Evolutionary conservation across 1,284 basidiomycete genomes (phyloP), one percentile per base, ranked within the genome.

Genomic region (Cystobasidium sp.): DNA sequence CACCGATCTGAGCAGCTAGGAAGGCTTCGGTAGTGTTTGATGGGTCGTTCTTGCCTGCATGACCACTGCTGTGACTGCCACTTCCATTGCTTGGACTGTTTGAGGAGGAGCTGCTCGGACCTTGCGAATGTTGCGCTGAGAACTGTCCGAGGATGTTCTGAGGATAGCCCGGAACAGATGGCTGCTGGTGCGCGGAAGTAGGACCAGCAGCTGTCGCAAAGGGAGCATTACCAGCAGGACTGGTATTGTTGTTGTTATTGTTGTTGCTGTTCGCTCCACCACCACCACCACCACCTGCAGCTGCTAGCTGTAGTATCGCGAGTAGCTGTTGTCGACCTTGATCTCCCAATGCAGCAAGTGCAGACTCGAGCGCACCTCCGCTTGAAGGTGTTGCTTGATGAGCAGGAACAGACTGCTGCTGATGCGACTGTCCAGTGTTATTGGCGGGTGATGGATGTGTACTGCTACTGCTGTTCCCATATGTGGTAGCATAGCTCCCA

Each of bases 261-360:
- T 37, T 22, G 37, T 31, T 51, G 44, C 49, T 51, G 64, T 14
- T 59, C 22, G 46, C 18, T 10, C 22, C 41, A 37, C 59, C 10
- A 37, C 18, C 22, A 37, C 18, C 22, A n/a, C 59, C 41, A 43
- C 59, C 39, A 37, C 41, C 51, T 12, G n/a, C 39, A 6, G 39
- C 55, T 24, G 70, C 70, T 22, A 73, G 53, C 70, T 73, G 70
- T 3, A 73, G 63, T n/a, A 73, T 73, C 16, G 70, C 63, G 10
- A 73, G 52, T 16, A 73, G 70, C 53, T 73, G 70, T 62, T 66
- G 61, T 44, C 70, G 37, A 24, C 70, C 70, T 31, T 53, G 49
- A 14, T 73, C 70, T 20, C 70, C 70, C 41, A 73, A 41, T 46
- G 70, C 70, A 49, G 70, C 70, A 41, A 73, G 43, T 6, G 70